A percentile compares a stretch with the other conserved stretches of the same genome.
These are phyloP conservation scores for Torulaspora indica DNA, from an alignment of 805 yeast genomes.

Conservation along the genomic window DNA sequence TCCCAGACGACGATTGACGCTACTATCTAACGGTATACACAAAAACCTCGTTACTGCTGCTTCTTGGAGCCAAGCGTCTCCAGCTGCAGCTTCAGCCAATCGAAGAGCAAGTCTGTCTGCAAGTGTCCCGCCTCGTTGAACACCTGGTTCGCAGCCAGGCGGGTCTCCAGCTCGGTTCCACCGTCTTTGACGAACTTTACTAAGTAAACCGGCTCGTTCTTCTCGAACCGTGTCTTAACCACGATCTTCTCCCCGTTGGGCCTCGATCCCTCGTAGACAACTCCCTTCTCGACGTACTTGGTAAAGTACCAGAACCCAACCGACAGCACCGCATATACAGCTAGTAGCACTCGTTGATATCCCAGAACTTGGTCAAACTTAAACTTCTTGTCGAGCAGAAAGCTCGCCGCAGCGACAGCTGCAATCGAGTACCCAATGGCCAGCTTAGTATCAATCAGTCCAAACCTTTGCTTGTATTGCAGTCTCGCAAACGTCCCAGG, in stretches of 20 bases:
- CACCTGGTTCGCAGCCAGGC: conserved; percentile 34
- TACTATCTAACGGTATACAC: conserved; percentile 27
- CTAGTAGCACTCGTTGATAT: conserved; percentile 41
- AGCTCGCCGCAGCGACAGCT: conserved; percentile 46
- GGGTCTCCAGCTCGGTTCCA: conserved; percentile 15
- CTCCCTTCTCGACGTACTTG: conserved; percentile 39
- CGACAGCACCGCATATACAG: conserved; percentile 40
- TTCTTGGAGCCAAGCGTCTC: conserved; percentile 37
- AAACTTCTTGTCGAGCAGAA: conserved; percentile 47
- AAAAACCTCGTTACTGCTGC: conserved; percentile 33
- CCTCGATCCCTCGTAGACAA: conserved; percentile 43
- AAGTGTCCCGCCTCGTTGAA: conserved; percentile 43
- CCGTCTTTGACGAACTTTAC: conserved; percentile 35
- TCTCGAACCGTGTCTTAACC: conserved; percentile 35
- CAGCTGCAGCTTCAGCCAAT: conserved; percentile 38
- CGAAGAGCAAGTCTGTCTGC: conserved; percentile 39
- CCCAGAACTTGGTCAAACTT: conserved; percentile 41
- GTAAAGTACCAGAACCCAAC: conserved; percentile 38
- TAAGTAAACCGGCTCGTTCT: conserved; percentile 42
- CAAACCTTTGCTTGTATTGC: conserved; percentile 23
- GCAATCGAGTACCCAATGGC: conserved; percentile 50
- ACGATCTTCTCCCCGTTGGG: conserved; percentile 31
- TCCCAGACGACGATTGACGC: conserved; percentile 24
- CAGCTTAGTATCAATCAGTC: conserved; percentile 42
- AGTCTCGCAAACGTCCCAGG: conserved; percentile 26